A percentile compares a stretch with the other conserved stretches of the same genome.
phyloP scores from a whole-genome alignment of 129 eudicot genomes.

The Pulicaria dysenterica region DNA sequence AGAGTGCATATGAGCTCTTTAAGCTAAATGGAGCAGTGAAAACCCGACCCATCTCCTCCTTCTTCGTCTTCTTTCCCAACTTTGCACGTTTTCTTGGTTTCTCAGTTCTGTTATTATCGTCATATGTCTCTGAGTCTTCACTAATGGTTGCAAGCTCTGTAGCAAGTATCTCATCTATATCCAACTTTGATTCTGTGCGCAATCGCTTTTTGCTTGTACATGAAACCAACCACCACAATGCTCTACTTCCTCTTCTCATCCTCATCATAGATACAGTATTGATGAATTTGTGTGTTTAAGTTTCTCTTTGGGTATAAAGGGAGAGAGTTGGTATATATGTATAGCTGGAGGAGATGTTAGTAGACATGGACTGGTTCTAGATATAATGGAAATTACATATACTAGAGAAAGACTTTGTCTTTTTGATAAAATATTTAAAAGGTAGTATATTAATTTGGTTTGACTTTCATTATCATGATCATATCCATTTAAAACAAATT shows the following conservation, averaged over 20 bases:
- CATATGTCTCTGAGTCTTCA: conserved; percentile 47
- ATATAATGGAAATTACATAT: background rate
- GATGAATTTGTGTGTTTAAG: background rate
- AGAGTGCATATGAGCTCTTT: conserved; percentile 57
- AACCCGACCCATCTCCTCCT: conserved; percentile 38
- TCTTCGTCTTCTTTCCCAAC: conserved; percentile 37
- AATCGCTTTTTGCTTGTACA: conserved; percentile 35
- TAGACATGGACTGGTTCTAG: conserved; percentile 21
- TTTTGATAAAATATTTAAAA: no score
- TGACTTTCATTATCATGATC: no score
- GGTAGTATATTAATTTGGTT: no score
- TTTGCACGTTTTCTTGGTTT: conserved; percentile 19
- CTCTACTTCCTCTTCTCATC: conserved; percentile 42
- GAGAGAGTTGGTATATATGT: conserved; percentile 11
- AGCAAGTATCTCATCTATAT: conserved; percentile 51
- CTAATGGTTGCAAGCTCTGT: conserved; percentile 51
- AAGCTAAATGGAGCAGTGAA: conserved; percentile 53
- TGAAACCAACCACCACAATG: conserved; percentile 53
- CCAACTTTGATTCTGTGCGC: conserved; percentile 47
- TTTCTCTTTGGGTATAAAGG: background rate
- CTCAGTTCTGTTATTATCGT: conserved; percentile 28
- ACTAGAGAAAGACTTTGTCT: conserved; percentile 15
- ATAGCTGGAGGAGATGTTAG: conserved; percentile 19
- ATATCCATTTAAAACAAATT: no score
- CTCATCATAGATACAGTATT: background rate